Evolutionary conservation across 1,284 basidiomycete genomes (phyloP), one percentile per base, ranked within the genome.

Genomic region (Malassezia equina): DNA sequence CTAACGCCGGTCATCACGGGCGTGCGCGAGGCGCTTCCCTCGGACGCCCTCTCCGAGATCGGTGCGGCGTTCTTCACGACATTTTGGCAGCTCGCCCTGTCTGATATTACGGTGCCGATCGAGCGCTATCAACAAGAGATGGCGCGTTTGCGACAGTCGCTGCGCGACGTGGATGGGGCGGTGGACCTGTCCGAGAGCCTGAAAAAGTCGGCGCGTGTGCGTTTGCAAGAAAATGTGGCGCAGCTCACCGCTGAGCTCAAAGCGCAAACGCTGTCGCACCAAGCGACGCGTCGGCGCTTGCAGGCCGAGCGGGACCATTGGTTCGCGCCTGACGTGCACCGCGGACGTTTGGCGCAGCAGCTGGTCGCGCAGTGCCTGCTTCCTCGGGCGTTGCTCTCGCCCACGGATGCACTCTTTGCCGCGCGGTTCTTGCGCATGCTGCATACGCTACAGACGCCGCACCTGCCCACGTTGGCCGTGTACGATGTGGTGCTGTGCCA

Each of bases 391-490:
- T 79, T 94, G 33, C 78, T 96, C 13, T 93, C 91, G 0, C 90
- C 91, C 0, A 88, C 90, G 81, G 94, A 98, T 75, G 94, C 94
- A 9, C 85, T 93, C 51, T 98, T 86, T 63, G 89, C 90, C 56
- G 86, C 88, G 7, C 86, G 88, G 64, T 87, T 98, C 69, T 85
- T 98, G 70, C 86, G 86, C 65, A 80, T 85, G 7, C 79, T 94
- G 47, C 93, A 98, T 67, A 80, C 82, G 19, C 82, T 86, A 66
- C 90, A 88, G 12, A 89, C 90, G 0, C 82, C 84, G 11, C 85
- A 86, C 4, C 96, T 96, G 73, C 84, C 86, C 28, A 90, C 90
- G 0, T 76, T 94, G 9, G 82, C 90, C 83, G 78, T 93, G 25
- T 83, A 94, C 50, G 83, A 85, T 29, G 86, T 90, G 58, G 84